Evolutionary conservation across 306 rosid species (phyloP), one percentile per base, ranked within the genome.

Genomic region (Hippophae gyantsensis): DNA sequence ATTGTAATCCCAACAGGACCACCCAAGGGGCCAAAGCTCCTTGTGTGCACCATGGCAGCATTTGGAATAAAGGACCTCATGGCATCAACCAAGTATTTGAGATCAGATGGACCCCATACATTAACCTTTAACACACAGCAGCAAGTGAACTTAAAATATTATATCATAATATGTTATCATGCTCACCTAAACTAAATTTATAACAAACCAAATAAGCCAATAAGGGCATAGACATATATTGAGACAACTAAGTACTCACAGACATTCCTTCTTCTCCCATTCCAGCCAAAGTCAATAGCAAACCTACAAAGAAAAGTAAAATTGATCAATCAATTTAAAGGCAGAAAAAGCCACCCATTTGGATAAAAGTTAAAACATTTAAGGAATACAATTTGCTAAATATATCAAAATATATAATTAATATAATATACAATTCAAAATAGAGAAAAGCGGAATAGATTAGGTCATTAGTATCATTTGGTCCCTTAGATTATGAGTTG

Each of bases 41-140:
- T 72, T 38, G 98, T 92, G 83, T 92, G 82, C 79, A 87, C 89
- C 98, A 92, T 87, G 73, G 92, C 93, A 75, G 93, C 96, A 72
- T 74, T 77, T 72, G 89, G 97, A 68, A 90, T 76, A 68, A 90
- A 90, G 68, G 82, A 83, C 71, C 59, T 82, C 94, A 90, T 87
- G 64, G 97, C 96, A 78, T 83, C 82, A 41, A 90, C 79, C 72
- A 90, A 79, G 69, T 76, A 84, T 80, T 85, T 83, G 54, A 90
- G 72, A 74, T 87, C 97, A 54, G 96, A 87, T 25, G 97, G 92
- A 27, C 97, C 97, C 82, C 96, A 83, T 50, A 87, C 72, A 55
- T 87, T 85, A 68, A 87, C 86, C 97, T 87, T 64, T 66, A 83
- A 64, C 72, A 64, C 72, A 59, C 47, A 53, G 63, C 61, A 67